Base-by-base conservation (phyloP, 305 asterid genomes). In the Solanum hybrid region DNA sequence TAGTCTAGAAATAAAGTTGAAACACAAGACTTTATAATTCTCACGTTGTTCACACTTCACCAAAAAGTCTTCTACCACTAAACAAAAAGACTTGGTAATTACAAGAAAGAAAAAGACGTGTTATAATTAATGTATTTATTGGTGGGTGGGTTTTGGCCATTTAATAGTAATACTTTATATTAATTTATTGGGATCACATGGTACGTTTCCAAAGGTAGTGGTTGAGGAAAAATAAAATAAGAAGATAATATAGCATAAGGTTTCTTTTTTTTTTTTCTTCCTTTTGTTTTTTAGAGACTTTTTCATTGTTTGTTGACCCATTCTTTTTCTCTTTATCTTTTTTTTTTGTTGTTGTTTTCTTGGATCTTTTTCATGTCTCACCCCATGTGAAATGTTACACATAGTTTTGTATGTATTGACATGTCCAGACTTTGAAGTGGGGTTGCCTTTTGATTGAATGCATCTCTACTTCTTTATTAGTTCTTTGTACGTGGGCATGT, bases 371-470 rank as follows among this genome's bases (percentile, higher is more conserved):
- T 72, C 42, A 84, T 51, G 87, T 19, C 87, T 31, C 12, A 6
- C 75, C 87, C 87, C 75, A 51, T 84, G 87, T 31, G 73, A 51
- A 84, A 84, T 84, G 75, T 84, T 56, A 84, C 40, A 31, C 40
- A 29, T 45, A 15, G 75, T 13, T 45, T 84, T 31, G 42, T 84
- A 51, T 51, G 75, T 51, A 45, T 84, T 51, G 71, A 45, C 72
- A 51, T 42, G 26, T 81, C 71, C 14, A 42, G 27, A 81, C 27
- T 79, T 79, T 26, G 72, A 42, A 27, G 19, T 82, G 72, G 87
- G 72, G 87, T 45, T 82, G 72, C 87, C 87, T 82, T 82, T 45
- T 12, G 26, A 42, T 26, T 81, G 71, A 45, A 45, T 5, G 29
- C 73, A 29, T 45, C 73, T 17, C 15, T 27, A 51, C 87, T 45